These are phyloP conservation scores for Mitragyna speciosa DNA, from an alignment of 257 asterid species.

Conservation along the genomic window DNA sequence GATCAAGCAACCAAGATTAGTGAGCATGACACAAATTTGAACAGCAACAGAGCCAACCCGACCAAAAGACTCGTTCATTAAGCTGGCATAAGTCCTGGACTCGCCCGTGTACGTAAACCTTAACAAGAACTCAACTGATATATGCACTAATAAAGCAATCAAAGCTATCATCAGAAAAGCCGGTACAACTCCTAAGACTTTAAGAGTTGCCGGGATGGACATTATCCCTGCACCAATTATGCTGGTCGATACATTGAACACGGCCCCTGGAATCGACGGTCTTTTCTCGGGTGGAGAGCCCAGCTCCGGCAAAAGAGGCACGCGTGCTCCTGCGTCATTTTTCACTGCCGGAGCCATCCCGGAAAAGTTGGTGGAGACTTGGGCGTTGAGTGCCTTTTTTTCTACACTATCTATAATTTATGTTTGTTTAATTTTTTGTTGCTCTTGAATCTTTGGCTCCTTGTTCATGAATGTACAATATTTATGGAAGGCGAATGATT, in stretches of 20 bases:
- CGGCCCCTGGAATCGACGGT: conserved; percentile 68
- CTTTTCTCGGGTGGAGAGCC: conserved; percentile 18
- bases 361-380: not conserved
- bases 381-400: not conserved
- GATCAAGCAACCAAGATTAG: conserved; percentile 86
- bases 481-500: conserved; percentile 22
- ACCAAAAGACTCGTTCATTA: conserved; percentile 90
- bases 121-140: conserved; percentile 86
- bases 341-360: conserved; percentile 56
- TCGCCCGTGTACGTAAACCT: conserved; percentile 78
- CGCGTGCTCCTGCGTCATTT: conserved; percentile 40
- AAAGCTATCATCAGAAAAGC: conserved; percentile 61
- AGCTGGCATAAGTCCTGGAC: conserved; percentile 74
- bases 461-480: not conserved
- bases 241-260: conserved; percentile 86
- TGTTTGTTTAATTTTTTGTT: not conserved
- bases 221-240: conserved; percentile 95
- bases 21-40: conserved; percentile 75
- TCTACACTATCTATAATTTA: not conserved
- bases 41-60: conserved; percentile 63
- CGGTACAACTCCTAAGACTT: conserved; percentile 81
- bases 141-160: conserved; percentile 59
- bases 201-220: conserved; percentile 94
- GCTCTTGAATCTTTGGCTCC: not conserved
- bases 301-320: conserved; percentile 56